Conservation (phyloP, 2,329 filamentous ascomycete genomes). For the Cladosporium sphaerospermum region DNA sequence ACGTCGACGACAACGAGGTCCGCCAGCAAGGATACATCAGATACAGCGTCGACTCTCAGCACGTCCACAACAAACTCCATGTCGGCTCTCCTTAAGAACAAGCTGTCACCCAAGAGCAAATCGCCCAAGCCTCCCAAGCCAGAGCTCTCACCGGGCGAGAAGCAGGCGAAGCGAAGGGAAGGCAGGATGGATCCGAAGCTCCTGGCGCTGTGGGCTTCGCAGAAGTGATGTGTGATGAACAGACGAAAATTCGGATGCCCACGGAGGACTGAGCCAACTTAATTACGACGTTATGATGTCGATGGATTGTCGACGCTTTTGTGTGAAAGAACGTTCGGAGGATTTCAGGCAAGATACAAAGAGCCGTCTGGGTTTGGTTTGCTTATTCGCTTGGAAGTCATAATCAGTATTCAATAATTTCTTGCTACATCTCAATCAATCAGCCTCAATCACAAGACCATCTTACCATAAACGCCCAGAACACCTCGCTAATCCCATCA, state of each 20-base stretch:
- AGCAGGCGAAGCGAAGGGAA: conserved; percentile 7
- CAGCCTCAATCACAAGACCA: neutral
- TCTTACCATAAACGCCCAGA: neutral
- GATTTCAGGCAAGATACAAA: no score
- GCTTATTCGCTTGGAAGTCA: neutral
- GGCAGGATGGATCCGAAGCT: conserved; percentile 2
- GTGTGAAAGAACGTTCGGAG: no score
- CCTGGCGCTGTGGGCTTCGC: conserved; percentile 1
- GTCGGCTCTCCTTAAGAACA: conserved; percentile 10
- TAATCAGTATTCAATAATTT: neutral
- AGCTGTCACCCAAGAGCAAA: conserved; percentile 5
- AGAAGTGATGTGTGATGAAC: neutral
- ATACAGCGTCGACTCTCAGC: conserved; percentile 7
- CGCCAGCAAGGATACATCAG: neutral
- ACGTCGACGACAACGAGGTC: neutral
- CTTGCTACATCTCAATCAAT: neutral
- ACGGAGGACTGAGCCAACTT: neutral
- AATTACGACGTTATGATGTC: neutral
- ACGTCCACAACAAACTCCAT: conserved; percentile 13
- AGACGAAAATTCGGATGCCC: no score
- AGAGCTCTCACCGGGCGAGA: conserved; percentile 9
- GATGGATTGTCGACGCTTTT: no score
- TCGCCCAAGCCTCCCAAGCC: neutral
- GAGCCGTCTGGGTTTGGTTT: no score
- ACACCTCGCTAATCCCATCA: conserved; percentile 9